Conservation (phyloP, 176 grass and related monocot genomes). For the Musa troglodytarum region DNA sequence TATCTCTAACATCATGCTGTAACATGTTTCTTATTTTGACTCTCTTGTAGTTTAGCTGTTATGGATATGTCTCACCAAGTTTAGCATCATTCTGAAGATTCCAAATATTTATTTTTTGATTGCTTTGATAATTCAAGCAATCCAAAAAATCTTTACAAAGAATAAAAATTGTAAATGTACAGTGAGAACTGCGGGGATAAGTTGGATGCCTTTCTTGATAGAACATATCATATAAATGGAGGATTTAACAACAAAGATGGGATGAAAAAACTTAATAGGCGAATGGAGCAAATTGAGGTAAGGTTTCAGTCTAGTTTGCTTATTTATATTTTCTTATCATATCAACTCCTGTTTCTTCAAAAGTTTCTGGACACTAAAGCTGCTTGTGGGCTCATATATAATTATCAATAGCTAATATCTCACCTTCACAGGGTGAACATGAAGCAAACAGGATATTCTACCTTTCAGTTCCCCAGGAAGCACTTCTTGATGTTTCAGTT, state of each 20-base stretch:
- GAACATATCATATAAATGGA: slow-evolving; percentile 74
- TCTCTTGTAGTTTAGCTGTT: not conserved
- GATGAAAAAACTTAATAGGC: slow-evolving; percentile 63
- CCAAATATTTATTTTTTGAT: not conserved
- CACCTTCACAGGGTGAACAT: slow-evolving; percentile 34
- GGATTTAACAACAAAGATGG: slow-evolving; percentile 77
- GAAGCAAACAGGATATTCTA: slow-evolving; percentile 91
- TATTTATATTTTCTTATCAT: not conserved
- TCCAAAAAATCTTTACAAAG: not conserved
- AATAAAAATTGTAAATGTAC: slow-evolving; percentile 24
- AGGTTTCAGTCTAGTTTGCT: slow-evolving; percentile 14
- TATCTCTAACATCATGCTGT: not conserved
- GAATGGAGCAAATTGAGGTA: slow-evolving; percentile 77
- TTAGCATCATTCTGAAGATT: not conserved
- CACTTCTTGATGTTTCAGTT: slow-evolving; percentile 77
- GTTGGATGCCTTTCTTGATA: slow-evolving; percentile 72
- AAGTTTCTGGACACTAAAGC: not conserved
- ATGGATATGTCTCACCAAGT: not conserved
- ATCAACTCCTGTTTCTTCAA: not conserved
- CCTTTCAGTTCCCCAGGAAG: slow-evolving; percentile 90
- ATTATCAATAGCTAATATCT: slow-evolving; percentile 13
- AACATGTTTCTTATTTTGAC: not conserved
- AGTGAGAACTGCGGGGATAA: slow-evolving; percentile 96
- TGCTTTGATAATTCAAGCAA: slow-evolving; percentile 3
- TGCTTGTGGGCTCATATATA: slow-evolving; percentile 13